phyloP scores from a whole-genome alignment of 1,139 yeast genomes.

The Meyerozyma carpophila region DNA sequence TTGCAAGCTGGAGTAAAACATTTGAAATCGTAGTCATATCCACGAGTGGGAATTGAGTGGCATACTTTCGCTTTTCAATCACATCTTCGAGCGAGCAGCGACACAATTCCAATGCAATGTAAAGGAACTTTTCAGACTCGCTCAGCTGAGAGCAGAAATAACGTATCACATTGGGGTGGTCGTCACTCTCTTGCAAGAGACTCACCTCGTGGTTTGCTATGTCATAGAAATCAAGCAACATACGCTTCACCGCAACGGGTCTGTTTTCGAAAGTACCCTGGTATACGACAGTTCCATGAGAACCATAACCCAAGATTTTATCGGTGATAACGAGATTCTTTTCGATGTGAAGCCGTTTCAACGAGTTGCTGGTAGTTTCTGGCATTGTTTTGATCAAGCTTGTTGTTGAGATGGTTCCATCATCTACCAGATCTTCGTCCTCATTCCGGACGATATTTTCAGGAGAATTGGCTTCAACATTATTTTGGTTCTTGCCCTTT shows the following conservation, averaged over 20 bases:
- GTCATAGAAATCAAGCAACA: constrained; percentile 89
- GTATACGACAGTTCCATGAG: constrained; percentile 94
- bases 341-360: constrained; percentile 36
- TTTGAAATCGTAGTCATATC: constrained; percentile 33
- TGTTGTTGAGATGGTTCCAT: constrained; percentile 21
- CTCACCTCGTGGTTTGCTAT: constrained; percentile 94
- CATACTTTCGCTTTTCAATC: constrained; percentile 46
- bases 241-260: constrained; percentile 92
- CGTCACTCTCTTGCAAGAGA: constrained; percentile 87
- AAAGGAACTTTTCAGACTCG: constrained; percentile 65
- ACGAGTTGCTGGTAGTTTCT: constrained; percentile 12
- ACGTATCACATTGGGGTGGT: constrained; percentile 90
- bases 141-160: constrained; percentile 89
- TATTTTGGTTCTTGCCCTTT: constrained; percentile 31
- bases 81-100: constrained; percentile 85
- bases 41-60: constrained; percentile 8
- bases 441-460: constrained; percentile 9
- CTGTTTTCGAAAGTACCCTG: constrained; percentile 86
- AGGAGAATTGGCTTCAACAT: constrained; percentile 12
- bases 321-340: constrained; percentile 64
- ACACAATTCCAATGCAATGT: constrained; percentile 90
- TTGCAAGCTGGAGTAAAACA: constrained; percentile 70
- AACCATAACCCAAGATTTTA: constrained; percentile 83
- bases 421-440: constrained; percentile 11
- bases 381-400: constrained; percentile 23